Evolutionary conservation across 495 filamentous ascomycete genomes (phyloP).

Genomic region (Astrothelium macrocarpum): DNA sequence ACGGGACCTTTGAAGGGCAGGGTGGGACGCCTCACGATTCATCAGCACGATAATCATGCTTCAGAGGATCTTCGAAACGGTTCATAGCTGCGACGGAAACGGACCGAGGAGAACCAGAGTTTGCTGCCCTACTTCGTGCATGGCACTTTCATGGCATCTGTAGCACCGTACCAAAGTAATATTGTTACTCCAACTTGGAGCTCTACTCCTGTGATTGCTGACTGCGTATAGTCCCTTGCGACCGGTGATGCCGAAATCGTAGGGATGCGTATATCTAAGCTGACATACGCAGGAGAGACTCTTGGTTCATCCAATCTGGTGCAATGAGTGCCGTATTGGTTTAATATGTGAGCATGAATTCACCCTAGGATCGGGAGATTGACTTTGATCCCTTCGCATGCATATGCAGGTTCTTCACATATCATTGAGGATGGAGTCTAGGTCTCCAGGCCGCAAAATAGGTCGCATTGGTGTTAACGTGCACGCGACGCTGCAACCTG

Average conservation of each 20-base stretch:
- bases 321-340: not conserved
- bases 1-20: not conserved
- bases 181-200: not conserved
- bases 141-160: not conserved
- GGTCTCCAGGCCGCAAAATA: constrained; percentile 1
- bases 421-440: not conserved
- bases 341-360: constrained; percentile 1
- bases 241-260: not conserved
- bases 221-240: not conserved
- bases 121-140: not conserved
- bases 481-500: constrained; percentile 3
- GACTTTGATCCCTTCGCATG: not conserved
- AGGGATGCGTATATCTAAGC: not conserved
- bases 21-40: not conserved
- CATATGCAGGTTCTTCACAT: constrained; percentile 6
- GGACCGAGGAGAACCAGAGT: not conserved
- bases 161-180: not conserved
- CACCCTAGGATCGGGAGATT: constrained; percentile 5
- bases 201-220: not conserved
- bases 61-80: not conserved
- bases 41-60: not conserved
- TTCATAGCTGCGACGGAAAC: not conserved
- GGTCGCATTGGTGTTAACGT: not conserved
- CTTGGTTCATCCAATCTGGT: not conserved
- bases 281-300: not conserved